Conservation (phyloP, 1,139 yeast species). For the Saccharomyces hybrid region DNA sequence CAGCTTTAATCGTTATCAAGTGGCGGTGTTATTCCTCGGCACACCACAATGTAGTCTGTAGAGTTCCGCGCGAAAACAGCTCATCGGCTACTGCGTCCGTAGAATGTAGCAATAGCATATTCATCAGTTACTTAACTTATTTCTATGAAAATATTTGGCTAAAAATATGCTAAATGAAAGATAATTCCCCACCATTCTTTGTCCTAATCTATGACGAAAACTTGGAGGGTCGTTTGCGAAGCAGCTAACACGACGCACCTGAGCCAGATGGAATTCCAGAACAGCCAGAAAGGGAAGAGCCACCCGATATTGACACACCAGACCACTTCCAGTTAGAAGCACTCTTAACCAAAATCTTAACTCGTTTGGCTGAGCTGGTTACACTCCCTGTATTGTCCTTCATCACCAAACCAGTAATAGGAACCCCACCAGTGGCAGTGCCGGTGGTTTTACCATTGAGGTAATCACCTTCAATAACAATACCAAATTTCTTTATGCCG, state of each 20-base stretch:
- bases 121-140: too few relatives aligned
- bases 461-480: conserved; percentile 16
- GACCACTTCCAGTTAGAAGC: conserved; percentile 14
- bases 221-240: not conserved
- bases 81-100: too few relatives aligned
- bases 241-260: not conserved
- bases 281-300: conserved; percentile 6
- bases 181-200: too few relatives aligned
- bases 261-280: conserved; percentile 13
- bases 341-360: conserved; percentile 7
- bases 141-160: too few relatives aligned
- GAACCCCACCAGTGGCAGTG: conserved; percentile 13
- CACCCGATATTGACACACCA: conserved; percentile 10
- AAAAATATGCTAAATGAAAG: too few relatives aligned
- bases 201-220: not conserved
- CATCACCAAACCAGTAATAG: conserved; percentile 13
- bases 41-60: too few relatives aligned
- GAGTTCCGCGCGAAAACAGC: too few relatives aligned
- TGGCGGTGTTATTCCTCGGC: too few relatives aligned
- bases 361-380: not conserved
- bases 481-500: conserved; percentile 12
- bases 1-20: too few relatives aligned
- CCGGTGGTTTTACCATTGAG: conserved; percentile 13
- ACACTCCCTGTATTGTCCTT: conserved; percentile 3
- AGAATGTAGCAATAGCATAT: too few relatives aligned